Evolutionary conservation across 75 land plant genomes (phyloP).

Genomic region (Pinus albicaulis): DNA sequence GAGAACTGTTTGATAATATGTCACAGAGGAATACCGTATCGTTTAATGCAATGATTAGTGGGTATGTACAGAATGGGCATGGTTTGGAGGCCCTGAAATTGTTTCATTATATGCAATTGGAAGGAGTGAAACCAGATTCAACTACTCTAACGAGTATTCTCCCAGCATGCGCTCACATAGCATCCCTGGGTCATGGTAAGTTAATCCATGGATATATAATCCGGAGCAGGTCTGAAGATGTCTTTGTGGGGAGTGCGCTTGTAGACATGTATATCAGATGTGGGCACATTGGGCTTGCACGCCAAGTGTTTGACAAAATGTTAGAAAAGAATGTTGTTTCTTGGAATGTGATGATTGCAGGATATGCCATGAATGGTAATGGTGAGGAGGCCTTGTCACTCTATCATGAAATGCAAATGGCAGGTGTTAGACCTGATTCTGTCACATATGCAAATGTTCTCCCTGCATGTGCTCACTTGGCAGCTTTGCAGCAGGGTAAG

Average conservation of each 20-base stretch:
- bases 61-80: constrained; percentile 27
- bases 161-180: constrained; percentile 9
- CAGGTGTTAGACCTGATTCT: neutral
- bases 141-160: constrained; percentile 2
- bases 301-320: constrained; percentile 11
- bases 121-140: neutral
- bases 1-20: constrained; percentile 26
- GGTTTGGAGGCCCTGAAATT: constrained; percentile 26
- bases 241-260: constrained; percentile 18
- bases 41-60: constrained; percentile 38
- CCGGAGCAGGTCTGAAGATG: constrained; percentile 5
- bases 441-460: neutral
- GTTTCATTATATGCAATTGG: constrained; percentile 26
- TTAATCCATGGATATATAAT: constrained; percentile 16
- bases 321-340: constrained; percentile 20
- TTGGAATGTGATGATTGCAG: constrained; percentile 69
- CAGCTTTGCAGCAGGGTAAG: neutral
- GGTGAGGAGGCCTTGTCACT: neutral
- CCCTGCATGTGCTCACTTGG: neutral
- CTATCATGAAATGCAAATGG: neutral
- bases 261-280: constrained; percentile 21
- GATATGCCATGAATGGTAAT: constrained; percentile 31
- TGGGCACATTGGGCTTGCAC: constrained; percentile 5
- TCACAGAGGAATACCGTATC: constrained; percentile 15
- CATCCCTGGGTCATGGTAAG: constrained; percentile 1